Conservation (phyloP, 495 filamentous ascomycete genomes). For the Hyphodiscus hymeniophilus region DNA sequence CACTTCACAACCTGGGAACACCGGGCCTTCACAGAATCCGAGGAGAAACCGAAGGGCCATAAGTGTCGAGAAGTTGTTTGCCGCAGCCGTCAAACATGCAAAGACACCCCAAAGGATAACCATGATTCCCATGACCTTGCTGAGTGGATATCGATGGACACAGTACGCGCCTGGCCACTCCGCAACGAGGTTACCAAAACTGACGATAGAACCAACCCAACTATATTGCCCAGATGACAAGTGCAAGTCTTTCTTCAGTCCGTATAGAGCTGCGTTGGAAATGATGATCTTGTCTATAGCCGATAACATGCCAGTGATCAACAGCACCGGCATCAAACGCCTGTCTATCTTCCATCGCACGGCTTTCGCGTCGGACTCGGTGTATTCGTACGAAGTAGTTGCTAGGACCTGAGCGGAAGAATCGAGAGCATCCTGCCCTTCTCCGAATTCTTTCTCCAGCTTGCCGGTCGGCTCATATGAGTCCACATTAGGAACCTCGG, state of each 20-base stretch:
- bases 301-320: not conserved
- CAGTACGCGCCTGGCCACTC: conserved; percentile 40
- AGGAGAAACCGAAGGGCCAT: too few relatives aligned
- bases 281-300: conserved; percentile 52
- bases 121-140: conserved; percentile 19
- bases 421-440: not conserved
- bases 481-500: not conserved
- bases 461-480: not conserved
- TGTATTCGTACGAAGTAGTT: not conserved
- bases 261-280: conserved; percentile 37
- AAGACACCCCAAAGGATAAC: conserved; percentile 1
- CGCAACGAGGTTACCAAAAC: conserved; percentile 48
- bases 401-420: not conserved
- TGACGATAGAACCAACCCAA: conserved; percentile 39
- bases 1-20: too few relatives aligned
- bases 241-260: conserved; percentile 3
- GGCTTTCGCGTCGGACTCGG: too few relatives aligned
- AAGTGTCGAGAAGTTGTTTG: conserved; percentile 34
- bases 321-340: not conserved
- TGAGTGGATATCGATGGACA: conserved; percentile 47
- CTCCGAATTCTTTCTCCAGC: not conserved
- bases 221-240: conserved; percentile 26
- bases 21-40: too few relatives aligned
- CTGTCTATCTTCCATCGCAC: not conserved
- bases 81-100: not conserved